These are phyloP conservation scores for Sporothrix luriei DNA, from an alignment of 2,329 filamentous ascomycete genomes.

Conservation along the genomic window DNA sequence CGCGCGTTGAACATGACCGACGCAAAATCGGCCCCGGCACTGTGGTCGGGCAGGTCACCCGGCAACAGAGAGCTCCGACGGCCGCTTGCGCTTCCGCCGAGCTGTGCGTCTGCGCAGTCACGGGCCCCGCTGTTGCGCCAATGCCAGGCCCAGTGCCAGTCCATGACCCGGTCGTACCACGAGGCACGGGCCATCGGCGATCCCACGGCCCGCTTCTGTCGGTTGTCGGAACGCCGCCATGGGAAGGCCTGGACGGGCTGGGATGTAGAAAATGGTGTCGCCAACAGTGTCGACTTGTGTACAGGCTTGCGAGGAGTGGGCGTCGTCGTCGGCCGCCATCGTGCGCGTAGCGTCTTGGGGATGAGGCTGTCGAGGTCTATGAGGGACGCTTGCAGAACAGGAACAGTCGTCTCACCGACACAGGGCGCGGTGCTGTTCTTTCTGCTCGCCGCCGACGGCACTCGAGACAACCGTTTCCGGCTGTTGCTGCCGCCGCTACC, in stretches of 20 bases:
- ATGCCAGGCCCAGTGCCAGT: constrained; percentile 23
- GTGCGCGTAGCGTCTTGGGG: constrained; percentile 37
- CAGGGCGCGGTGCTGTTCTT: background rate
- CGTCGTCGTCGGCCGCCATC: constrained; percentile 17
- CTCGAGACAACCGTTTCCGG: background rate
- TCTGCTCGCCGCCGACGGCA: constrained; percentile 39
- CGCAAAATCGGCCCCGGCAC: constrained; percentile 34
- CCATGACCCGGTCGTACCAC: constrained; percentile 26
- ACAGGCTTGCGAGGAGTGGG: background rate
- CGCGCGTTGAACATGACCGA: constrained; percentile 51
- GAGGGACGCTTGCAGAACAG: constrained; percentile 35
- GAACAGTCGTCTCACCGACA: constrained; percentile 10
- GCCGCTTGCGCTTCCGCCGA: background rate
- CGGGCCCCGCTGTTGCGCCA: constrained; percentile 6
- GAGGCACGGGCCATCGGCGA: background rate
- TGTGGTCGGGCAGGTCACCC: constrained; percentile 61
- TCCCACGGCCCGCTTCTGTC: constrained; percentile 6
- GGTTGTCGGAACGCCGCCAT: constrained; percentile 25
- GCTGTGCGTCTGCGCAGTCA: background rate
- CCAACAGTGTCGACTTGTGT: background rate
- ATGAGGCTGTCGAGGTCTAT: constrained; percentile 38
- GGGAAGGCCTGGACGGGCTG: background rate
- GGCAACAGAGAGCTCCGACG: constrained; percentile 47
- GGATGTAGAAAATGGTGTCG: constrained; percentile 31
- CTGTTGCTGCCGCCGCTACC: constrained; percentile 38